Conservation (phyloP, 495 filamentous ascomycete species). For the Penicillium bovifimosum region DNA sequence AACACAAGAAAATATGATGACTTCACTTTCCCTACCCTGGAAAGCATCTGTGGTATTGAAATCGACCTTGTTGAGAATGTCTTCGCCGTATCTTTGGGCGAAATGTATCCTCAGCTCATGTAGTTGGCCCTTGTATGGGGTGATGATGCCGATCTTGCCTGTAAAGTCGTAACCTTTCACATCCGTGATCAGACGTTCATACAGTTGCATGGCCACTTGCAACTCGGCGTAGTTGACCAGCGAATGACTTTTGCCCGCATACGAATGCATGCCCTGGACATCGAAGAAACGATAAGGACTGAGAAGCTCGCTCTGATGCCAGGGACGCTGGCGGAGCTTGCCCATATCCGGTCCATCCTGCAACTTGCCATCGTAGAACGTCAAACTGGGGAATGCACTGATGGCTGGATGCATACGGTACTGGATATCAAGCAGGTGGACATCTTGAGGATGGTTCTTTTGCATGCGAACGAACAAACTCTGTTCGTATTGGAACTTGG, state of each 20-base stretch:
- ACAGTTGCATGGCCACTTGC: constrained; percentile 77
- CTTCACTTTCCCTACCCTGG: constrained; percentile 91
- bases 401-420: constrained; percentile 99
- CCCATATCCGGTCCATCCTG: constrained; percentile 82
- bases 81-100: constrained; percentile 60
- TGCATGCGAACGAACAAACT: constrained; percentile 98
- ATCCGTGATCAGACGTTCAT: constrained; percentile 67
- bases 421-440: constrained; percentile 93
- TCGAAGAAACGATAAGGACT: constrained; percentile 98
- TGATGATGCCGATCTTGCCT: constrained; percentile 92
- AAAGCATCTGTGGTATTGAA: constrained; percentile 99
- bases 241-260: constrained; percentile 72
- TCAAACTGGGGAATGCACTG: constrained; percentile 76
- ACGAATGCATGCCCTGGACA: constrained; percentile 79
- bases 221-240: constrained; percentile 86
- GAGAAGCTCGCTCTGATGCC: constrained; percentile 77
- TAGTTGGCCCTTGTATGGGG: constrained; percentile 93
- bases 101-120: constrained; percentile 71
- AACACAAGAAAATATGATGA: constrained; percentile 98
- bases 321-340: constrained; percentile 64
- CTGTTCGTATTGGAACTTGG: constrained; percentile 92
- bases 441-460: constrained; percentile 75
- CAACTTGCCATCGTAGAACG: constrained; percentile 87
- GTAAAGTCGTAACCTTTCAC: constrained; percentile 62
- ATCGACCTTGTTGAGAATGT: constrained; percentile 72